Percentiles rank a stretch among this genome's conserved stretches.
Evolutionary conservation across 73 alveolate species (phyloP).

Genomic region (Durusdinium trenchii): DNA sequence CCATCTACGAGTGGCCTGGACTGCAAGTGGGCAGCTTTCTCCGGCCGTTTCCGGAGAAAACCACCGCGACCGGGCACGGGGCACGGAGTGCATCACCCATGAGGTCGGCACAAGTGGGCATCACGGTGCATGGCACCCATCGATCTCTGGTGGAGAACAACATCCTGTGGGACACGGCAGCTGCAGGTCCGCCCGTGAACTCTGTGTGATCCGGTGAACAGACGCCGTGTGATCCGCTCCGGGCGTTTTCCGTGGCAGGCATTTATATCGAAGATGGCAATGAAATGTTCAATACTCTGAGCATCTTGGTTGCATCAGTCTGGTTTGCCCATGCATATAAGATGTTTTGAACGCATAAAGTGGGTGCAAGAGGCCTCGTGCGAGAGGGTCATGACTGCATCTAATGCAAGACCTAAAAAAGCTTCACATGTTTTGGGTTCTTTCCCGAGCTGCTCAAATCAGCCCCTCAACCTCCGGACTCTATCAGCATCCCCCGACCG

Average conservation of each 20-base stretch:
- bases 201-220: background rate
- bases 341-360: background rate
- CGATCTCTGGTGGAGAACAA: constrained; percentile 73
- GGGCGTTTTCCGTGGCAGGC: background rate
- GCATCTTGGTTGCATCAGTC: background rate
- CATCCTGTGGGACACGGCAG: constrained; percentile 50
- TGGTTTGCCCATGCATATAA: background rate
- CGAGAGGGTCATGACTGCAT: too few species aligned
- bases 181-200: constrained; percentile 34
- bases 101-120: constrained; percentile 89
- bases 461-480: too few species aligned
- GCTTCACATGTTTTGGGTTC: too few species aligned
- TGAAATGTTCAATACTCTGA: constrained; percentile 84
- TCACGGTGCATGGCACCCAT: constrained; percentile 87
- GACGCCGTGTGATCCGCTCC: background rate
- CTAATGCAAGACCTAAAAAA: too few species aligned
- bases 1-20: constrained; percentile 48
- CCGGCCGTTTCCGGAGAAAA: too few species aligned
- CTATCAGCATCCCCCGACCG: too few species aligned
- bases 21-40: too few species aligned
- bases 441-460: too few species aligned
- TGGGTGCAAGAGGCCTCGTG: background rate
- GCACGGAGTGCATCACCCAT: background rate
- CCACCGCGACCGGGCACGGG: background rate
- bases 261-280: constrained; percentile 76